Base-by-base conservation (phyloP, 2,329 filamentous ascomycete genomes). In the Purpureocillium takamizusanense region DNA sequence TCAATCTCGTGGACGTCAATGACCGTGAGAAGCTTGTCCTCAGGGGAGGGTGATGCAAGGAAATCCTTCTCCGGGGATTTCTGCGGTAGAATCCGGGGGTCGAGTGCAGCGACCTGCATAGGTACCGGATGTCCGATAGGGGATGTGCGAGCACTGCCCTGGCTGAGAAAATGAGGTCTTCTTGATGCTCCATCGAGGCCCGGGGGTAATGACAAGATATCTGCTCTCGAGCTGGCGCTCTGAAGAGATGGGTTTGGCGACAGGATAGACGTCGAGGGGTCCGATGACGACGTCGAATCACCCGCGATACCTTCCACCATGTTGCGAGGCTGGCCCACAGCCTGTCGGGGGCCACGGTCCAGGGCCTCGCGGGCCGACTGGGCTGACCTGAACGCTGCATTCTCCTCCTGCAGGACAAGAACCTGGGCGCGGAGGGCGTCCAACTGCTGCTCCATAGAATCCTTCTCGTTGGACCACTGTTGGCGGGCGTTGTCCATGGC, bases 1-100 rank as follows among this genome's bases (percentile, higher is more conserved):
- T 78, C 68, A 18, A 78, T 71, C 42, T 72, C 67, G 32, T 71
- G 66, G 9, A 80, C 69, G 42, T 79, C 76, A 36, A 80, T 74
- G 21, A 70, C 63, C 2, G 67, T 54, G 13, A 57, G 61, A 4
- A 53, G 55, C 18, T 54, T 42, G 7, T 33, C 38, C 2, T 54
- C 54, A 33, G 60, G 56, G 15, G 57, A 52, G 4, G 53, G 52
- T 7, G 53, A 51, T 3, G 50, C 48, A 4, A 65, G 49, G 36
- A 66, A 65, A 46, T 66, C 57, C 30, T 55, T 56, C 23, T 52
- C 39, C 14, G 49, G 48, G 5, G 62, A 58, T 7, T 60, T 57
- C 27, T 55, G 47, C 5, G 58, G 57, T 41, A 70, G 65, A 51
- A 66, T 69, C 30, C 65, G 63, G 21, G 66, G 65, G 43, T 69